Percentiles rank a stretch among this genome's conserved stretches.
These are phyloP conservation scores for Eimeria zaria DNA, from an alignment of 169 alveolate species.

Conservation along the genomic window DNA sequence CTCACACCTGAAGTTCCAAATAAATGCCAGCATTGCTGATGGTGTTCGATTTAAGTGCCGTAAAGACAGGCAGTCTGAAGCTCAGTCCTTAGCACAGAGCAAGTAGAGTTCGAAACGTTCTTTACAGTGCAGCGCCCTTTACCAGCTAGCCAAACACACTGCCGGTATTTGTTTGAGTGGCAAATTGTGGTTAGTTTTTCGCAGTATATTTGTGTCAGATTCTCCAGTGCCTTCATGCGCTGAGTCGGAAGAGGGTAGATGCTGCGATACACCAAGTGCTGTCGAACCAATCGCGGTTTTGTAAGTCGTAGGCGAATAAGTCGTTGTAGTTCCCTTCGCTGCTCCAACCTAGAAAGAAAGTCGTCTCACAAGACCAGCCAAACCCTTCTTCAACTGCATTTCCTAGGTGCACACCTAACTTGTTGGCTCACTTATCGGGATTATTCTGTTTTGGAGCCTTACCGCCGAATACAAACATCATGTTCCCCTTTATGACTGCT, in stretches of 20 bases:
- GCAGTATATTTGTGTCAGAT: not conserved
- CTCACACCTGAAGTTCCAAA: slow-evolving; percentile 86
- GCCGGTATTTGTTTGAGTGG: not conserved
- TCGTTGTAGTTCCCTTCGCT: slow-evolving; percentile 93
- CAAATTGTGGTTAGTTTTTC: not conserved
- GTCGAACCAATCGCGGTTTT: slow-evolving; percentile 93
- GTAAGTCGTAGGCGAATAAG: slow-evolving; percentile 93
- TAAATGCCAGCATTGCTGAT: not conserved
- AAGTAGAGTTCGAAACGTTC: not conserved
- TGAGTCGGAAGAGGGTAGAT: not conserved
- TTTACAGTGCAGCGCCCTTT: not conserved
- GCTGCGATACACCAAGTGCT: not conserved
- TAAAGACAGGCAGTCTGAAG: too few relatives aligned
- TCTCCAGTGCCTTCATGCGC: not conserved
- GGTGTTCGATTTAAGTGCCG: not conserved
- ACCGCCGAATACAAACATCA: slow-evolving; percentile 73
- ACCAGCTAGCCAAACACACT: not conserved
- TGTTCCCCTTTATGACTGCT: slow-evolving; percentile 67
- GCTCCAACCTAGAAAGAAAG: slow-evolving; percentile 97
- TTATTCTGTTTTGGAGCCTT: not conserved
- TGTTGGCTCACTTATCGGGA: not conserved
- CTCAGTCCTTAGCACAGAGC: not conserved
- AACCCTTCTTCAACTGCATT: not conserved
- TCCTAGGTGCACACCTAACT: not conserved
- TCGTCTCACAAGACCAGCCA: not conserved